A percentile compares a stretch with the other conserved stretches of the same genome.
These are phyloP conservation scores for Picochlorum sp. DNA, from an alignment of 139 green algal species.

Conservation along the genomic window DNA sequence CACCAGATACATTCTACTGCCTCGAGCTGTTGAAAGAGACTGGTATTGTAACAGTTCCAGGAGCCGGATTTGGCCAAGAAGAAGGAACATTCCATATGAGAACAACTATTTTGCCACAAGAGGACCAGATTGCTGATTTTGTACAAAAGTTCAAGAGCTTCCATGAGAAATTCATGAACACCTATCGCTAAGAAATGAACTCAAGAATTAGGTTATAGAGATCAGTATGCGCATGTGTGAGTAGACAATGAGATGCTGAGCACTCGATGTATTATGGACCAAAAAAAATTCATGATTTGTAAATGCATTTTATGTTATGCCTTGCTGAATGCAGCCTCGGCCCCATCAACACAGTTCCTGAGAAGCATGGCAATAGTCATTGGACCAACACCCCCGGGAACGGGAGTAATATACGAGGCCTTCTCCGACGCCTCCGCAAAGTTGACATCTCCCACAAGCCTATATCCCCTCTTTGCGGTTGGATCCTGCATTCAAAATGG, in stretches of 20 bases:
- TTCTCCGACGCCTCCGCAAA: conserved; percentile 55
- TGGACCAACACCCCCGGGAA: conserved; percentile 82
- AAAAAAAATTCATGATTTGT: not conserved
- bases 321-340: conserved; percentile 4
- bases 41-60: conserved; percentile 88
- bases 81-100: conserved; percentile 87
- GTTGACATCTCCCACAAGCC: conserved; percentile 73
- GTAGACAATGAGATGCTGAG: too few species aligned
- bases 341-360: conserved; percentile 57
- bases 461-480: conserved; percentile 46
- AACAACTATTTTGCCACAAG: conserved; percentile 55
- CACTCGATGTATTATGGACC: too few species aligned
- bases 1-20: conserved; percentile 92
- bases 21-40: conserved; percentile 73
- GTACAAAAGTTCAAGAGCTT: conserved; percentile 67
- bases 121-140: conserved; percentile 58
- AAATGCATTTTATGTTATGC: conserved; percentile 1
- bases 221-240: too few species aligned
- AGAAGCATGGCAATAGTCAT: conserved; percentile 90
- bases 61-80: conserved; percentile 79
- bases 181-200: conserved; percentile 31
- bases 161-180: conserved; percentile 63
- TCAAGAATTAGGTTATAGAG: not conserved
- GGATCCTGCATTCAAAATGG: conserved; percentile 13
- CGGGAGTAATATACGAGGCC: conserved; percentile 63